phyloP scores from a whole-genome alignment of 2,329 filamentous ascomycete genomes.

The Mycosphaerella arachidis region DNA sequence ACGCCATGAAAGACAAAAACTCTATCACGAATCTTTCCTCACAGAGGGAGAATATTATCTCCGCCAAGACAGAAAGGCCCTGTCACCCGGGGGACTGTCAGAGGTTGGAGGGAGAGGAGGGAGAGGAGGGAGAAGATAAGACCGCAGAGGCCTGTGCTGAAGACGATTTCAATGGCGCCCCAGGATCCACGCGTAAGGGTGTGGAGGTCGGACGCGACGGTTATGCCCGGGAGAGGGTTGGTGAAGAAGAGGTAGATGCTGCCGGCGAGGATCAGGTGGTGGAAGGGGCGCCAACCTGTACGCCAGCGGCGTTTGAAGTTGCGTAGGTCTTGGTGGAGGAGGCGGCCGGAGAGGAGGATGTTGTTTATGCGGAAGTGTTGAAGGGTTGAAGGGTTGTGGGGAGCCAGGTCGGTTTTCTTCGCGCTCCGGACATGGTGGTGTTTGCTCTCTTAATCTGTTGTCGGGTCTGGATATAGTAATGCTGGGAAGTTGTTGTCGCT shows the following conservation, averaged over 20 bases:
- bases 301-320: conserved; percentile 30
- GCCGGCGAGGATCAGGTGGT: conserved; percentile 60
- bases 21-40: conserved; percentile 52
- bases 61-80: conserved; percentile 64
- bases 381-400: no score
- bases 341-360: conserved; percentile 30
- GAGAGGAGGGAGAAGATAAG: conserved; percentile 59
- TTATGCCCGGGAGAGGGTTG: conserved; percentile 62
- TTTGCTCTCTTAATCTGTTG: no score
- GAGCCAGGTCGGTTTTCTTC: no score
- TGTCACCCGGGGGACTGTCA: conserved; percentile 63
- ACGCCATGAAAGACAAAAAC: conserved; percentile 65
- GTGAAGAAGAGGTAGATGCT: conserved; percentile 65
- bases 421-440: no score
- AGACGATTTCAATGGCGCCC: conserved; percentile 64
- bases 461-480: no score
- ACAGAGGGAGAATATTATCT: conserved; percentile 60
- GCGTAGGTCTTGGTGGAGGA: conserved; percentile 30
- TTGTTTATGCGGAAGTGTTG: background rate
- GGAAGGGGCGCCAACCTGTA: conserved; percentile 48
- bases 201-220: conserved; percentile 62
- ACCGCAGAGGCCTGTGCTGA: conserved; percentile 61
- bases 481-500: no score
- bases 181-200: conserved; percentile 50
- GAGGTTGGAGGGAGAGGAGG: conserved; percentile 56